phyloP scores from a whole-genome alignment of 257 asterid species.

The Lantana camara region DNA sequence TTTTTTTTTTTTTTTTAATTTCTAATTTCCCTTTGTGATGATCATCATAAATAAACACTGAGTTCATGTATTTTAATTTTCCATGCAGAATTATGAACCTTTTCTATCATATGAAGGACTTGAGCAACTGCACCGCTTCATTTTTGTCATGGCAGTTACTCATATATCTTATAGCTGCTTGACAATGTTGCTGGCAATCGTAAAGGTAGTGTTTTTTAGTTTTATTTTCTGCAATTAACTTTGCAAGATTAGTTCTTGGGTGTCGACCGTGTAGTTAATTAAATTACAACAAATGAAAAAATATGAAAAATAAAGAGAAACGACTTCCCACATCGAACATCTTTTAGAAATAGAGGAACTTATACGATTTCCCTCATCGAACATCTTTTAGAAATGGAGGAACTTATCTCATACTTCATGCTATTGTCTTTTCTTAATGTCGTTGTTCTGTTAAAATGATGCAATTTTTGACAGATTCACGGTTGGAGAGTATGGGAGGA shows the following conservation, averaged over 20 bases:
- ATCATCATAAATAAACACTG: neutral
- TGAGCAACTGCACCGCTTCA: slow-evolving; percentile 97
- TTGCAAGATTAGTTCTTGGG: neutral
- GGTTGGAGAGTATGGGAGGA: slow-evolving; percentile 97
- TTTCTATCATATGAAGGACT: slow-evolving; percentile 98
- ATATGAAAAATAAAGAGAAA: neutral
- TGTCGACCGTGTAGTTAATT: neutral
- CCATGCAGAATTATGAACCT: slow-evolving; percentile 77
- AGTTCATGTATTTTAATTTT: slow-evolving; percentile 10
- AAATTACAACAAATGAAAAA: too few species aligned
- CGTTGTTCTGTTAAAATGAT: neutral
- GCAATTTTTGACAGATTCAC: slow-evolving; percentile 59
- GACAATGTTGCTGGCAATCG: slow-evolving; percentile 94
- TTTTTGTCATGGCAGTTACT: slow-evolving; percentile 95
- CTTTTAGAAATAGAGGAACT: neutral
- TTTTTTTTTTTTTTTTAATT: neutral
- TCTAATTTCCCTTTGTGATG: neutral
- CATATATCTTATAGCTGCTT: slow-evolving; percentile 95
- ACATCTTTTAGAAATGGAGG: too few species aligned
- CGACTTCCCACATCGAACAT: neutral
- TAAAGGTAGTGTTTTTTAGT: slow-evolving; percentile 60
- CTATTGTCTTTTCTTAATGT: slow-evolving; percentile 3
- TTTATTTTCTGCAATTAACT: too few species aligned
- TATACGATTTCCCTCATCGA: neutral
- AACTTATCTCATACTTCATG: neutral